Conservation (phyloP, 257 asterid genomes). For the Coffea eugenioides region DNA sequence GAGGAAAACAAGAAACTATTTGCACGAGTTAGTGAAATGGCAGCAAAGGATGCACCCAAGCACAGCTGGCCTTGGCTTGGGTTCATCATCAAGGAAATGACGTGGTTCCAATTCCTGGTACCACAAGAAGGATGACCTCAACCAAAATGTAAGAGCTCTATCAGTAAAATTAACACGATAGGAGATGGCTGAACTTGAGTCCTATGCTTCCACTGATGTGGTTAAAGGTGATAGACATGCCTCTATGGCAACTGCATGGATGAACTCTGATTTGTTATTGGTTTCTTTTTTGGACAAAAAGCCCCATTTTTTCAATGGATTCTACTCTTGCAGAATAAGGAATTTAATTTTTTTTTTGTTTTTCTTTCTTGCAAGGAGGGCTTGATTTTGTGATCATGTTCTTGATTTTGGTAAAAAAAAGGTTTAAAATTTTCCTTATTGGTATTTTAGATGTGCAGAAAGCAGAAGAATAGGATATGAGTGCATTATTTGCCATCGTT, state of each 20-base stretch:
- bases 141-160: constrained; percentile 29
- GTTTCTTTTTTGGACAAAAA: too few relatives aligned
- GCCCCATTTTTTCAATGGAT: too few relatives aligned
- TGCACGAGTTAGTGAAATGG: constrained; percentile 25
- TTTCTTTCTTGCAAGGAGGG: too few relatives aligned
- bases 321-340: too few relatives aligned
- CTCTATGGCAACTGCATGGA: constrained; percentile 22
- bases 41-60: constrained; percentile 33
- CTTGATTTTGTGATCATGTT: too few relatives aligned
- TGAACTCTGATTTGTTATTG: constrained; percentile 26
- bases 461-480: too few relatives aligned
- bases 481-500: too few relatives aligned
- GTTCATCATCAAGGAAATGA: constrained; percentile 36
- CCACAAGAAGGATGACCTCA: constrained; percentile 38
- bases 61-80: constrained; percentile 46
- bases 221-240: constrained; percentile 33
- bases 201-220: constrained; percentile 23
- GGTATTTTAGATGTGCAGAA: too few relatives aligned
- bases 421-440: too few relatives aligned
- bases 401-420: too few relatives aligned
- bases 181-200: constrained; percentile 37
- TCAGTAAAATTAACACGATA: constrained; percentile 18
- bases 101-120: constrained; percentile 40
- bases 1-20: constrained; percentile 29
- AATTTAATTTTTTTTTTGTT: too few relatives aligned